phyloP scores from a whole-genome alignment of 2,329 filamentous ascomycete genomes.

The Verticillium longisporum region DNA sequence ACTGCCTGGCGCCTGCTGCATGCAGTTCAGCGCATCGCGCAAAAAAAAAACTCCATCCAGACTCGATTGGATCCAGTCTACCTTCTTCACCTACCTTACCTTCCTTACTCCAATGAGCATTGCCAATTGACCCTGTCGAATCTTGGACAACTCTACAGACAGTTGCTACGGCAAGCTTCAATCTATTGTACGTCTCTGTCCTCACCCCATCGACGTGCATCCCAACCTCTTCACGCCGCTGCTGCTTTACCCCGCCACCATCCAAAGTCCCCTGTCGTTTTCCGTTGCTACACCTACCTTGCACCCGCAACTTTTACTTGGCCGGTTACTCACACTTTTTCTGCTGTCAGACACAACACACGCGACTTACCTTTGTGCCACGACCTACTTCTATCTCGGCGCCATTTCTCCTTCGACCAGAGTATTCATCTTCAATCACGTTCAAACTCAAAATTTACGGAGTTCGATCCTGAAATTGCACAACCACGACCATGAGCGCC shows the following conservation, averaged over 20 bases:
- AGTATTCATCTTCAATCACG: no score
- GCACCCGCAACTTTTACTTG: neutral
- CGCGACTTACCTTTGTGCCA: neutral
- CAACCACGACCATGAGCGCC: neutral
- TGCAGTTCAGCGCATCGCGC: neutral
- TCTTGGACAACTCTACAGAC: neutral
- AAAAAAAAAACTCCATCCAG: neutral
- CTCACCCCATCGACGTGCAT: neutral
- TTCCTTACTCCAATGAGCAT: neutral
- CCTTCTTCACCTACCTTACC: neutral
- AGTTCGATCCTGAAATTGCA: neutral
- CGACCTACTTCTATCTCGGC: neutral
- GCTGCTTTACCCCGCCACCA: neutral
- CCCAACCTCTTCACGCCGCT: neutral
- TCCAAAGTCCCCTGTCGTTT: neutral
- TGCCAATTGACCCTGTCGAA: neutral
- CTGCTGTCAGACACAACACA: neutral
- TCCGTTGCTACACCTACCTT: neutral
- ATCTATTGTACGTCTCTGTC: neutral
- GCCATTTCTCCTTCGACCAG: no score
- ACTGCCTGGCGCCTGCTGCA: neutral
- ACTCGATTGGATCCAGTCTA: neutral
- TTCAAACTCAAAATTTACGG: no score
- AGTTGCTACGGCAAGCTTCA: neutral
- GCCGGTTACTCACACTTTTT: neutral